These are phyloP conservation scores for Hypoxylon rickii DNA, from an alignment of 495 filamentous ascomycete genomes.

Conservation along the genomic window DNA sequence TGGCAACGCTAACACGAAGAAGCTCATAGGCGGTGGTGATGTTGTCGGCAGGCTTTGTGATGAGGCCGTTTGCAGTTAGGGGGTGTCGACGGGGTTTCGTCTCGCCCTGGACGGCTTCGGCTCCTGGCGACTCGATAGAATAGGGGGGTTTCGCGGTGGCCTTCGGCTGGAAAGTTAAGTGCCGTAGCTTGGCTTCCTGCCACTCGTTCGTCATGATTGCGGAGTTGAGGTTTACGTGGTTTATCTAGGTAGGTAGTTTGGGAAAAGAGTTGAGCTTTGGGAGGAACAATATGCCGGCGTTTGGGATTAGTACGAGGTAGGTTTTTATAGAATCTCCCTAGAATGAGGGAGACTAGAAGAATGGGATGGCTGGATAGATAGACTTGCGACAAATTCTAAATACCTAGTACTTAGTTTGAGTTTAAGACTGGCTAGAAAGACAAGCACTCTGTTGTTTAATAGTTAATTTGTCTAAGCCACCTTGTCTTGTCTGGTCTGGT, in stretches of 20 bases:
- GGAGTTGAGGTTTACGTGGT: background rate
- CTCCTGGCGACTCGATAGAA: slow-evolving; percentile 77
- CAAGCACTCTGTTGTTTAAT: background rate
- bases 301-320: background rate
- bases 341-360: no score
- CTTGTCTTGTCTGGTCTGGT: background rate
- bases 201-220: slow-evolving; percentile 35
- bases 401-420: no score
- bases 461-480: background rate
- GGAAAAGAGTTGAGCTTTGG: no score
- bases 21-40: slow-evolving; percentile 88
- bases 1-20: slow-evolving; percentile 72
- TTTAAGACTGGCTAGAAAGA: background rate
- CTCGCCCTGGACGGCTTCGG: slow-evolving; percentile 76
- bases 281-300: no score
- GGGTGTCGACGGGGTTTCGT: slow-evolving; percentile 87
- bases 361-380: no score
- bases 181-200: slow-evolving; percentile 52
- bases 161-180: slow-evolving; percentile 62
- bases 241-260: slow-evolving; percentile 1
- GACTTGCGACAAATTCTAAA: background rate
- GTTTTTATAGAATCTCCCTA: no score
- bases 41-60: slow-evolving; percentile 66
- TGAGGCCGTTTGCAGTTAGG: slow-evolving; percentile 69
- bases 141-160: slow-evolving; percentile 65